phyloP scores from a whole-genome alignment of 1,284 basidiomycete genomes.

The Singerocomus inundabilis region DNA sequence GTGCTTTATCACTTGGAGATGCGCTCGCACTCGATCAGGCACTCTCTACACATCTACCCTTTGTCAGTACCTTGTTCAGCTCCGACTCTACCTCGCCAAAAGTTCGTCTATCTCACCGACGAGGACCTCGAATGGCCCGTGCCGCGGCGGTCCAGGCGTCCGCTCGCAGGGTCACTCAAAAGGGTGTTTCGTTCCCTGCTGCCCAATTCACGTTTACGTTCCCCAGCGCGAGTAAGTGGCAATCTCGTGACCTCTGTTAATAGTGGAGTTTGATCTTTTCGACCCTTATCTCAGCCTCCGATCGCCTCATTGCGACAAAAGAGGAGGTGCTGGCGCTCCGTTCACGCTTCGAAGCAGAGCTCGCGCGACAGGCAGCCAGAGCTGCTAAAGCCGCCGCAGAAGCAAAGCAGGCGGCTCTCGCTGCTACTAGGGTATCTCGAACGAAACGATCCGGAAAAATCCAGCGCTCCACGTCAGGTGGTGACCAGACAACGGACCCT shows the following conservation, averaged over 20 bases:
- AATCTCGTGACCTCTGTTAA: conserved; percentile 24
- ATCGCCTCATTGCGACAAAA: conserved; percentile 63
- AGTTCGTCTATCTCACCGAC: conserved; percentile 36
- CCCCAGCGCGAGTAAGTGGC: conserved; percentile 66
- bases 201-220: conserved; percentile 58
- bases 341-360: conserved; percentile 66
- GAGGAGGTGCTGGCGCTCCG: conserved; percentile 64
- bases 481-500: conserved; percentile 37
- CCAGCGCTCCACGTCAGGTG: conserved; percentile 29
- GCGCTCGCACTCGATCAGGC: conserved; percentile 73
- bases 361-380: conserved; percentile 62
- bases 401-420: conserved; percentile 42
- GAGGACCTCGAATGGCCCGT: conserved; percentile 43
- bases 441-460: conserved; percentile 43
- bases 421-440: conserved; percentile 24
- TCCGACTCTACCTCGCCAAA: conserved; percentile 34
- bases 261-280: conserved; percentile 25
- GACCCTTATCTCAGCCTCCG: conserved; percentile 52
- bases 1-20: conserved; percentile 59
- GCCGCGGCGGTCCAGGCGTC: conserved; percentile 32
- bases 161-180: conserved; percentile 24
- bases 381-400: conserved; percentile 45
- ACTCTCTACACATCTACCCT: conserved; percentile 59
- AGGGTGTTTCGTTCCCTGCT: conserved; percentile 43
- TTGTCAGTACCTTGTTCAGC: conserved; percentile 35